Base-by-base conservation (phyloP, 1,284 basidiomycete genomes). In the Sutorius eximius region DNA sequence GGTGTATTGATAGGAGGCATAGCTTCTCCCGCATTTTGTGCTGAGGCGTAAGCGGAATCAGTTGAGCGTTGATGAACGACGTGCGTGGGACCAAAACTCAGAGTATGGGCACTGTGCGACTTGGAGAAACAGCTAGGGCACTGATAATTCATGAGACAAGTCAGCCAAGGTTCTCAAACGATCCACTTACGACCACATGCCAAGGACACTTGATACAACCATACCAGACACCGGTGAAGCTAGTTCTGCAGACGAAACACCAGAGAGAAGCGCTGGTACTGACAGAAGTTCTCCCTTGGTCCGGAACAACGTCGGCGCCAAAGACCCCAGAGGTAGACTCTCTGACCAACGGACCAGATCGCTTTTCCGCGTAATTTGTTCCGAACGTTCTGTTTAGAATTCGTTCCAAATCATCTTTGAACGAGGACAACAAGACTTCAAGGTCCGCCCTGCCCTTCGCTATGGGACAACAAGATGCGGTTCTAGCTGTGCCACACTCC, bases 331-430 rank as follows among this genome's bases (percentile, higher is more conserved):
- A 34, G 32, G 36, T 16, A 20, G 51, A 53, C 8, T 15, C 32
- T 13, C 45, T 18, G 38, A 51, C 8, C 2, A 11, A 24, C 11
- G 50, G 1, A 15, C 43, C 3, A 8, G 42, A 45, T 42, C 53
- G 49, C 8, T 50, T 22, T 27, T 47, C 52, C n/a, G 24, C 46
- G 29, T 59, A 57, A 24, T 69, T 69, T 33, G 73, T 60, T 44
- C 75, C 78, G 52, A 86, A 80, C 2, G 77, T 75, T 51, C 69
- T 73, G 30, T 66, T 67, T 50, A 88, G 68, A 55, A 82, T 73
- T 15, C 66, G 63, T 51, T 84, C 78, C 29, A 90, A 71, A 57
- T 89, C 82, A 16, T 67, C 64, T 60, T 86, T 80, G 69, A 92
- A 89, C n/a, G 73, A 75, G 38, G 73, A 65, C 51, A 91, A 69